Conservation (phyloP, 371 early-diverging fungal genomes). For the Syncephalastrum racemosum region DNA sequence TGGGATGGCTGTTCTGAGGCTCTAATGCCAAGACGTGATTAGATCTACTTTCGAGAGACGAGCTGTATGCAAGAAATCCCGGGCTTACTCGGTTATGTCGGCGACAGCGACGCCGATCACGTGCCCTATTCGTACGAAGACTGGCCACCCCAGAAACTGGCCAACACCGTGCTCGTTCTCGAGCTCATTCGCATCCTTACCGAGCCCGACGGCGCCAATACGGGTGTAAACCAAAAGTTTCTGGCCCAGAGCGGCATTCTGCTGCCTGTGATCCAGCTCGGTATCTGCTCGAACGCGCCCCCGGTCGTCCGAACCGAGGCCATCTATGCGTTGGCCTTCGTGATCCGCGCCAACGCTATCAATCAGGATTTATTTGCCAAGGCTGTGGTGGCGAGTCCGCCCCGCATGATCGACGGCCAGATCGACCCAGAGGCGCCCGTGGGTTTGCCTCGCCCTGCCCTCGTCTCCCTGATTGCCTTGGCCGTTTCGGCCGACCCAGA, state of each 20-base stretch:
- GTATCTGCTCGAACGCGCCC: constrained; percentile 62
- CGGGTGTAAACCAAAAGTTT: constrained; percentile 82
- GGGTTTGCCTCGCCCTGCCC: constrained; percentile 52
- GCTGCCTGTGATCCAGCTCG: constrained; percentile 65
- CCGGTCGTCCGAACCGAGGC: constrained; percentile 67
- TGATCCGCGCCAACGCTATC: constrained; percentile 69
- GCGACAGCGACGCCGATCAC: constrained; percentile 61
- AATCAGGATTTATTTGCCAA: constrained; percentile 77
- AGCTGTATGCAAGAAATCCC: constrained; percentile 89
- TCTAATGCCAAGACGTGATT: background rate
- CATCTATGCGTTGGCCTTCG: constrained; percentile 80
- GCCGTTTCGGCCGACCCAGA: constrained; percentile 51
- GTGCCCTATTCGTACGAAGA: constrained; percentile 49
- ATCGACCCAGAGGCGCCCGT: constrained; percentile 16
- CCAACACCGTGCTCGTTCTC: constrained; percentile 80
- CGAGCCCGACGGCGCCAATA: constrained; percentile 84
- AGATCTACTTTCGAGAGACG: constrained; percentile 94
- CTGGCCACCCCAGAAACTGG: constrained; percentile 78
- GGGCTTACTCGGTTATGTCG: constrained; percentile 62
- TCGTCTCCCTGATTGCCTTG: constrained; percentile 63
- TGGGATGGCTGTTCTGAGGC: background rate
- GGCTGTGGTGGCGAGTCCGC: constrained; percentile 48
- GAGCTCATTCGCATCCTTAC: constrained; percentile 88
- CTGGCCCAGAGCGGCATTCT: constrained; percentile 79
- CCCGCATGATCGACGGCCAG: constrained; percentile 27